Conservation (phyloP, 352 stramenopile species). For the Pythium dissimile region DNA sequence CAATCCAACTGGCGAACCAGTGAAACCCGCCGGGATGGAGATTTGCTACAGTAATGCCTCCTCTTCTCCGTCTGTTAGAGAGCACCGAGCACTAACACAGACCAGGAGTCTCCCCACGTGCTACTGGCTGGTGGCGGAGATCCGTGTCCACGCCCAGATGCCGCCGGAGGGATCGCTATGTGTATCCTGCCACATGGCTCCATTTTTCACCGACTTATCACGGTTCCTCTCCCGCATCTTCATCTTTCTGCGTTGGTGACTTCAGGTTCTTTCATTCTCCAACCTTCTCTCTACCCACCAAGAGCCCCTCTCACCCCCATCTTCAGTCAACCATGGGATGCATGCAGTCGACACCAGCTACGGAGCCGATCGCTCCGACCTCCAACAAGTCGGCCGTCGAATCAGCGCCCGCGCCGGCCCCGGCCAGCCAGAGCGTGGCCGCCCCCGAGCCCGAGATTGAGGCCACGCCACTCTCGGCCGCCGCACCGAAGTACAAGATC, state of each 20-base stretch:
- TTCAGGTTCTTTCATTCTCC: neutral
- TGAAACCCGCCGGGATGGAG: too few species aligned
- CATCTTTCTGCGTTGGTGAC: neutral
- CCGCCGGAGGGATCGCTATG: neutral
- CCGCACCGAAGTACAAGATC: conserved; percentile 23
- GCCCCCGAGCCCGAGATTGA: conserved; percentile 18
- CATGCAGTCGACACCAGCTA: conserved; percentile 58
- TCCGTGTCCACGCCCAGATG: neutral
- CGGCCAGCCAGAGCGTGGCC: conserved; percentile 32
- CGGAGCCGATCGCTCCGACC: conserved; percentile 28
- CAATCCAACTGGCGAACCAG: too few species aligned
- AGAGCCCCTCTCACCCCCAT: conserved; percentile 1
- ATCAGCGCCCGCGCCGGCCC: conserved; percentile 29
- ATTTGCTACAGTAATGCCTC: too few species aligned
- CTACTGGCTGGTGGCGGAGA: too few species aligned
- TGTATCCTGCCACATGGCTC: neutral
- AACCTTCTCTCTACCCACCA: conserved; percentile 12
- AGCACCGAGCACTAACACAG: neutral
- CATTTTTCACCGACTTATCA: neutral
- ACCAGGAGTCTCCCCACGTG: too few species aligned
- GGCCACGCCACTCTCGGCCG: neutral
- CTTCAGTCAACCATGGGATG: conserved; percentile 50
- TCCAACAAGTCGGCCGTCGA: conserved; percentile 14
- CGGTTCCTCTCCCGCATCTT: conserved; percentile 5
- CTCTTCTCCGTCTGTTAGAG: neutral